These are phyloP conservation scores for Fusarium pseudonygamai DNA, from an alignment of 2,329 filamentous ascomycete species.

Conservation along the genomic window DNA sequence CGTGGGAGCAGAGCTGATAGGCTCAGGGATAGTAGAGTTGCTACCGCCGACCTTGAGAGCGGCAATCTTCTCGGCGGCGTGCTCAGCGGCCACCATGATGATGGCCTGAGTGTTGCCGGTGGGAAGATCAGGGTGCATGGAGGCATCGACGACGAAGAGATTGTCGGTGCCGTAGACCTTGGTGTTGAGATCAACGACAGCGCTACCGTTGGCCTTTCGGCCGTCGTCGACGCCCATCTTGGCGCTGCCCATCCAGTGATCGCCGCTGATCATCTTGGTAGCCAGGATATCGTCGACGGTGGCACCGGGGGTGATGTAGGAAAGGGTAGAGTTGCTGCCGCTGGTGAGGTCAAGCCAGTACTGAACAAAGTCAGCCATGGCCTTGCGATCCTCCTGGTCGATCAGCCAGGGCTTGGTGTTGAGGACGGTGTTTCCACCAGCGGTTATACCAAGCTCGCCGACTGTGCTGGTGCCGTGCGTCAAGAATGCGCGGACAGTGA, in stretches of 20 bases:
- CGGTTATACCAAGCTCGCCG: constrained; percentile 39
- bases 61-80: constrained; percentile 41
- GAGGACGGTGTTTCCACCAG: constrained; percentile 40
- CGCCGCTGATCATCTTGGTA: constrained; percentile 41
- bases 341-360: constrained; percentile 38
- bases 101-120: constrained; percentile 44
- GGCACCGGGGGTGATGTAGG: constrained; percentile 34
- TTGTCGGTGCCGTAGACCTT: constrained; percentile 69
- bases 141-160: constrained; percentile 69
- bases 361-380: constrained; percentile 40
- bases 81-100: constrained; percentile 43
- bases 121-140: constrained; percentile 64
- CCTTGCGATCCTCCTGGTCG: constrained; percentile 37
- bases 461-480: constrained; percentile 39
- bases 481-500: constrained; percentile 38
- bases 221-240: constrained; percentile 61
- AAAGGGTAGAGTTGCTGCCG: constrained; percentile 36
- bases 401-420: constrained; percentile 44
- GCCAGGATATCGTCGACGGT: constrained; percentile 32
- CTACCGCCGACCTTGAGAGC: constrained; percentile 17
- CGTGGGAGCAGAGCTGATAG: constrained; percentile 5
- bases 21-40: constrained; percentile 25
- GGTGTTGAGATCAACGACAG: constrained; percentile 65
- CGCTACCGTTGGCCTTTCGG: constrained; percentile 54
- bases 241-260: constrained; percentile 43